Conservation (phyloP, 2,329 filamentous ascomycete genomes). For the Trichoderma sp. region DNA sequence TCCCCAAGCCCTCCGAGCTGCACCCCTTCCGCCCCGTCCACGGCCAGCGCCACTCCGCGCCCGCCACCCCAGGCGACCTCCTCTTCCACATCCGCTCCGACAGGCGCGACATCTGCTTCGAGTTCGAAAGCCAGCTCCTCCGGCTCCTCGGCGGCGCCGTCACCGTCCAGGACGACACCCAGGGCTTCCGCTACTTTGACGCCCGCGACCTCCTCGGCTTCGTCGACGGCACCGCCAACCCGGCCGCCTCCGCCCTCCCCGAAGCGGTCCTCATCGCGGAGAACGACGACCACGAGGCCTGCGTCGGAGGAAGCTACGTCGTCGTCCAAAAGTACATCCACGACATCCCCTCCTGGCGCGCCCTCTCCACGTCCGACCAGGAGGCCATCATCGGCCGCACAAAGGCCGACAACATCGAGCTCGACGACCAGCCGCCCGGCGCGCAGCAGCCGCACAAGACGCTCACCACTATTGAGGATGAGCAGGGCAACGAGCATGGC, state of each 20-base stretch:
- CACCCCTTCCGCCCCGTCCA: constrained; percentile 52
- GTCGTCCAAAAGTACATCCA: constrained; percentile 63
- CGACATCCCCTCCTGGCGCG: constrained; percentile 51
- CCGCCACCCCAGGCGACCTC: constrained; percentile 59
- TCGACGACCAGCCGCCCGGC: constrained; percentile 56
- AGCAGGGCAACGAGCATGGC: constrained; percentile 52
- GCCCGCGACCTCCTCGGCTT: constrained; percentile 61
- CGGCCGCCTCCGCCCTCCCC: constrained; percentile 49
- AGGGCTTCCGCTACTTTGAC: constrained; percentile 63
- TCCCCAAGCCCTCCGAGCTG: constrained; percentile 50
- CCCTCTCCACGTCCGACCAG: constrained; percentile 53
- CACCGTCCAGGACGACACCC: constrained; percentile 53
- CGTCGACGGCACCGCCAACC: constrained; percentile 63
- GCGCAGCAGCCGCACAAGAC: constrained; percentile 57
- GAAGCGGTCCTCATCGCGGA: constrained; percentile 49
- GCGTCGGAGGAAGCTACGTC: constrained; percentile 57
- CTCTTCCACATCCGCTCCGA: constrained; percentile 62
- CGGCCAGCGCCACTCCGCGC: constrained; percentile 53
- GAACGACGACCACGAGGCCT: constrained; percentile 46
- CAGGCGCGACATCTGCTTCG: constrained; percentile 59
- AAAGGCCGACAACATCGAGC: constrained; percentile 60
- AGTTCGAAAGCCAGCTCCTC: constrained; percentile 60
- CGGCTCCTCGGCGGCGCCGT: constrained; percentile 52
- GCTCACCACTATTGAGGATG: constrained; percentile 56
- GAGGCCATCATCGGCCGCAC: constrained; percentile 60